A percentile compares a stretch with the other conserved stretches of the same genome.
Evolutionary conservation across 1,284 basidiomycete genomes (phyloP).

Genomic region (Cutaneotrichosporon sp.): DNA sequence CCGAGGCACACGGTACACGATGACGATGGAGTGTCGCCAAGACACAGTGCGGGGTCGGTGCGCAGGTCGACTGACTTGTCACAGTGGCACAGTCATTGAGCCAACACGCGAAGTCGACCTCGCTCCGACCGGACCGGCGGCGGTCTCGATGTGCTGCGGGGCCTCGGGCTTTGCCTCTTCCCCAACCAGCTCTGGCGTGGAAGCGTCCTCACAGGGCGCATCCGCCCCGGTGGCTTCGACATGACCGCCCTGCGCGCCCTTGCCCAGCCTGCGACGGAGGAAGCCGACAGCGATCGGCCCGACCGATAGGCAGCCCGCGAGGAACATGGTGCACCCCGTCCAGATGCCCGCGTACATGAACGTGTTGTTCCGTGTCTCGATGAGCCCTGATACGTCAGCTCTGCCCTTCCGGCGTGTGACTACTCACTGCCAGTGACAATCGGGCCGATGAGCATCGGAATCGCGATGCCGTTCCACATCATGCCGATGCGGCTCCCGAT

Average conservation of each 20-base stretch:
- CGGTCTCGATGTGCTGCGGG: no score
- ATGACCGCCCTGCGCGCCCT: neutral
- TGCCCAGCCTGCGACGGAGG: neutral
- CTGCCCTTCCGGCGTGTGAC: no score
- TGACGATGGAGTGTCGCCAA: no score
- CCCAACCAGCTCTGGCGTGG: no score
- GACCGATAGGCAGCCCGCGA: neutral
- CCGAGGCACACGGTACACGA: no score
- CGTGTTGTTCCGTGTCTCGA: slow-evolving; percentile 22
- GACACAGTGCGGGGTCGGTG: no score
- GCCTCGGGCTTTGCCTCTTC: no score
- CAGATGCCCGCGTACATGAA: slow-evolving; percentile 40
- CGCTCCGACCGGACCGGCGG: no score
- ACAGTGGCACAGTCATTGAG: no score
- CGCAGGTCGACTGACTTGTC: no score
- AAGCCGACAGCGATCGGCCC: neutral
- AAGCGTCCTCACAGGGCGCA: neutral
- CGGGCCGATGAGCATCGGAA: slow-evolving; percentile 32
- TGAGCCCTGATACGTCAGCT: slow-evolving; percentile 26
- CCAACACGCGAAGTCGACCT: no score
- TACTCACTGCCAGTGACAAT: slow-evolving; percentile 10
- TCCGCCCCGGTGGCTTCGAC: neutral
- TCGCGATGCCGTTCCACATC: slow-evolving; percentile 41
- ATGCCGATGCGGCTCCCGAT: slow-evolving; percentile 50
- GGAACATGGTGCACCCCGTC: neutral